Conservation (phyloP, 2,329 filamentous ascomycete genomes). For the Trichoderma gracile region DNA sequence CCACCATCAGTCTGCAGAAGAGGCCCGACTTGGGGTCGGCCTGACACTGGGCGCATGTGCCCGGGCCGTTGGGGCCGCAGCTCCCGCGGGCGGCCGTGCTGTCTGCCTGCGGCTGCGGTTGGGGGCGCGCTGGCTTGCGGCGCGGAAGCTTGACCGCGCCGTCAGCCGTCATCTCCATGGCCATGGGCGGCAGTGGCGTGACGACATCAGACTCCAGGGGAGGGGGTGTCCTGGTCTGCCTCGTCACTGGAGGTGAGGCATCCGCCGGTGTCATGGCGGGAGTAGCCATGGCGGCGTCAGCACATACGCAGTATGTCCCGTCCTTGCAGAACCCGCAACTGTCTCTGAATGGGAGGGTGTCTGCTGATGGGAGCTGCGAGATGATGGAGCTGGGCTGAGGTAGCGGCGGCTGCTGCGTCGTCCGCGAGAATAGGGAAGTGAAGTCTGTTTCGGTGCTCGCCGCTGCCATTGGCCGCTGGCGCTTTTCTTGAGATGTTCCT, state of each 20-base stretch:
- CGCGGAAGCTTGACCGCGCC: slow-evolving; percentile 61
- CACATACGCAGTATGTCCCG: slow-evolving; percentile 79
- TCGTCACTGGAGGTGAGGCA: slow-evolving; percentile 43
- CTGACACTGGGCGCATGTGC: slow-evolving; percentile 76
- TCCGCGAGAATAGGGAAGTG: slow-evolving; percentile 62
- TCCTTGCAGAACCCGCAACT: slow-evolving; percentile 82
- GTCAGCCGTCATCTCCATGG: slow-evolving; percentile 60
- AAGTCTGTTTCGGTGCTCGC: slow-evolving; percentile 71
- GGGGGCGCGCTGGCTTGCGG: slow-evolving; percentile 37
- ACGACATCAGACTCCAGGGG: slow-evolving; percentile 62
- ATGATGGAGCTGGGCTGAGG: slow-evolving; percentile 28
- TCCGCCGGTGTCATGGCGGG: slow-evolving; percentile 45
- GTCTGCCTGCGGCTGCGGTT: slow-evolving; percentile 34
- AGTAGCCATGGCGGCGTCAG: slow-evolving; percentile 55
- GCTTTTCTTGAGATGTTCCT: slow-evolving; percentile 53
- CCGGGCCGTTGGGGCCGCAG: slow-evolving; percentile 69
- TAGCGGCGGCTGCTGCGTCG: slow-evolving; percentile 36
- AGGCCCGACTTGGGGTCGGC: slow-evolving; percentile 76
- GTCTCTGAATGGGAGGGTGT: slow-evolving; percentile 56
- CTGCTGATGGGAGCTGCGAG: slow-evolving; percentile 41
- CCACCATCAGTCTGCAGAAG: slow-evolving; percentile 79
- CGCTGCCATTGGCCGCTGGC: slow-evolving; percentile 53
- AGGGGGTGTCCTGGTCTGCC: slow-evolving; percentile 58
- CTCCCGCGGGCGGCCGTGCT: slow-evolving; percentile 37
- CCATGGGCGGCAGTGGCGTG: slow-evolving; percentile 46